Evolutionary conservation across 106 monocot species (phyloP), one percentile per base, ranked within the genome.

Genomic region (Allium fistulosum): DNA sequence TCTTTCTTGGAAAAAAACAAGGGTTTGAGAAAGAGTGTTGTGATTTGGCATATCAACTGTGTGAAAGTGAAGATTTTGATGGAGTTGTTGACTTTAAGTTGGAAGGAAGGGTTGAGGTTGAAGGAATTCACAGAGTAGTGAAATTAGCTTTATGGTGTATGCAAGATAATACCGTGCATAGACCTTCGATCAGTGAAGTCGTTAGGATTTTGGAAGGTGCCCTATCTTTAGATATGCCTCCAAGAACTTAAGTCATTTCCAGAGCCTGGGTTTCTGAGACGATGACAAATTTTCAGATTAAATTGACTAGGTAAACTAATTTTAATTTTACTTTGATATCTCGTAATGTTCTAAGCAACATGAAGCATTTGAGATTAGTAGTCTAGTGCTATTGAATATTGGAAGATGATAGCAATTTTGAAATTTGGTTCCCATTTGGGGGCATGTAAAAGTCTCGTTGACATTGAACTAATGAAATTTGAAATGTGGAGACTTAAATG

Each of bases 81-180:
- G 70, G 60, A 18, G 73, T 81, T 53, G 57, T 77, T 65, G 81
- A 81, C 63, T 16, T 57, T 27, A 73, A 27, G n/a, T 65, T 81
- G 7, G 50, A 69, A 45, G 81, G 69, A 17, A 69, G 46, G 10
- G 53, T 17, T 18, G 81, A 81, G 15, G 7, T 56, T 11, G 68
- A 76, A 68, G 76, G 56, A 62, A 48, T 81, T 46, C 62, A 77
- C 60, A 77, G 81, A 50, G 69, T 76, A 13, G 51, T 73, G 17
- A 81, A 63, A 52, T 69, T 81, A 64, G 81, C 81, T 65, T 63
- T 81, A 37, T 81, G 81, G 81, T 81, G 77, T 77, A 63, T 77
- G 73, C 81, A 77, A 63, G 49, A 69, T 69, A 58, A 72, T 17
- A 15, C 77, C 4, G 17, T 16, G 58, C 72, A 64, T 26, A 77